These are phyloP conservation scores for Suillus alpinus DNA, from an alignment of 768 basidiomycete species.

Conservation along the genomic window DNA sequence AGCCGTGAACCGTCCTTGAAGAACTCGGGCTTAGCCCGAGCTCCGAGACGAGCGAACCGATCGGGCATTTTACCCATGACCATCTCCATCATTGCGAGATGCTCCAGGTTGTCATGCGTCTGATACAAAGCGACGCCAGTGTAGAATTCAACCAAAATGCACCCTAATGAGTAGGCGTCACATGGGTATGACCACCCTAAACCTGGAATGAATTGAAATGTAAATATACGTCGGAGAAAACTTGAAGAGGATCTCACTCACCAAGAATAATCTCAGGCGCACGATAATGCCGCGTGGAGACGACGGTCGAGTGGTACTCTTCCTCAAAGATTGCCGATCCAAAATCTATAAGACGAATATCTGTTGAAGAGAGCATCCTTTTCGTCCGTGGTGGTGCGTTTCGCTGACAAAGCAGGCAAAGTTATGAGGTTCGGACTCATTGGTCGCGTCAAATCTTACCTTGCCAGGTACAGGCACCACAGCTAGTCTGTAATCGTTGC, in stretches of 20 bases:
- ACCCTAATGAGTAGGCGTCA: conserved; percentile 97
- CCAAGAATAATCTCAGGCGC: conserved; percentile 99
- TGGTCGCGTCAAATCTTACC: conserved; percentile 35
- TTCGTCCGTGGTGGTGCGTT: conserved; percentile 66
- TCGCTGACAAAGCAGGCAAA: conserved; percentile 42
- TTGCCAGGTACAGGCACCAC: conserved; percentile 64
- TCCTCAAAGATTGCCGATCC: conserved; percentile 97
- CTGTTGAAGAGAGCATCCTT: conserved; percentile 79
- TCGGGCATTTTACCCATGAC: conserved; percentile 99
- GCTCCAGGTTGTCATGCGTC: conserved; percentile 98
- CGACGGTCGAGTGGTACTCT: conserved; percentile 98
- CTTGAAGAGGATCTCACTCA: conserved; percentile 36
- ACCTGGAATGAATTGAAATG: conserved; percentile 46
- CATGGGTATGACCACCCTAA: conserved; percentile 98
- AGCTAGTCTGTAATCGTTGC: conserved; percentile 69
- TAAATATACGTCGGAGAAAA: conserved; percentile 7
- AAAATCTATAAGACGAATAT: conserved; percentile 96
- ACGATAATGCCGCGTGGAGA: conserved; percentile 96
- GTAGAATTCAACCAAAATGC: conserved; percentile 97
- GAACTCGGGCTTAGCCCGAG: conserved; percentile 85
- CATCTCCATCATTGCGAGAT: conserved; percentile 99
- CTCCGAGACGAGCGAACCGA: conserved; percentile 71
- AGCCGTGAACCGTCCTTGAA: conserved; percentile 85
- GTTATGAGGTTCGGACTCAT: conserved; percentile 7
- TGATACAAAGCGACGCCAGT: conserved; percentile 99